phyloP scores from a whole-genome alignment of 305 asterid genomes.

The Fraxinus sp. region DNA sequence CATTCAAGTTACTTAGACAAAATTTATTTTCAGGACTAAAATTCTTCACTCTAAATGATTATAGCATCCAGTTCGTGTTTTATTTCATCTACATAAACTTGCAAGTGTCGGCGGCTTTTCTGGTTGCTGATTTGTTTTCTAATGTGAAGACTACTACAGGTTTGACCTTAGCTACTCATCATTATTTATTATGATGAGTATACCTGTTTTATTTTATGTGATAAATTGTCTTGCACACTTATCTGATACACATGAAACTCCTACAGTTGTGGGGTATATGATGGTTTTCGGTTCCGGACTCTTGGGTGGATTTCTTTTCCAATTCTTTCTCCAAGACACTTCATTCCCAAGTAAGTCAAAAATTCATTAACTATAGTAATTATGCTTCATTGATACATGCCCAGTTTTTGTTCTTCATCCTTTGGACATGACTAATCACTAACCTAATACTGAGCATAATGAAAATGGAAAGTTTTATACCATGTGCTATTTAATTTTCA shows the following conservation, averaged over 20 bases:
- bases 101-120: conserved; percentile 87
- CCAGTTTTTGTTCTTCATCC: not conserved
- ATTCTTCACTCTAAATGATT: conserved; percentile 78
- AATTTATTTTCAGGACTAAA: conserved; percentile 62
- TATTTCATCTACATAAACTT: conserved; percentile 90
- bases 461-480: not conserved
- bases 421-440: not conserved
- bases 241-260: conserved; percentile 21
- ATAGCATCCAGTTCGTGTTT: conserved; percentile 86
- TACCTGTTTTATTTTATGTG: not conserved
- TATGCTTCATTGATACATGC: not conserved
- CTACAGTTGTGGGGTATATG: conserved; percentile 80
- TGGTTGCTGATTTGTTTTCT: conserved; percentile 78
- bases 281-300: conserved; percentile 86
- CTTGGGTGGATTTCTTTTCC: conserved; percentile 82
- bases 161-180: conserved; percentile 28
- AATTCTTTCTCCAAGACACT: conserved; percentile 75
- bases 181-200: conserved; percentile 6
- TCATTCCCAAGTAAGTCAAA: conserved; percentile 84
- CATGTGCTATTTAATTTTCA: not conserved
- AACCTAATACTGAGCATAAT: not conserved
- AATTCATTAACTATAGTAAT: not conserved
- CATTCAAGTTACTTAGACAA: conserved; percentile 15
- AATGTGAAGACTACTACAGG: conserved; percentile 86
- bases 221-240: conserved; percentile 4